Conservation (phyloP, 441 rosid species). For the Erysimum cheiri region DNA sequence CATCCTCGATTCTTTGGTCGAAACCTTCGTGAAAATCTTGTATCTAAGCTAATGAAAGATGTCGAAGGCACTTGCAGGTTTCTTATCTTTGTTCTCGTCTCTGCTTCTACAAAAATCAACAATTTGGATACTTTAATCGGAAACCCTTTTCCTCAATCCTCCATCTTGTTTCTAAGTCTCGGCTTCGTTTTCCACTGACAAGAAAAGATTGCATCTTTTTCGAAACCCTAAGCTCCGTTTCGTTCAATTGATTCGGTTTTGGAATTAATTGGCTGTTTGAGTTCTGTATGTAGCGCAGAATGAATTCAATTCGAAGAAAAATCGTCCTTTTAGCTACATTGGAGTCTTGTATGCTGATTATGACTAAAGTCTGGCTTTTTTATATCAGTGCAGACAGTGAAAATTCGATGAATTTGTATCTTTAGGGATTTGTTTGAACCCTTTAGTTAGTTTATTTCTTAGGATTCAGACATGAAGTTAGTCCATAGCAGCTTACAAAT, state of each 20-base stretch:
- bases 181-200: slow-evolving; percentile 3
- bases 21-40: slow-evolving; percentile 84
- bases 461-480: background rate
- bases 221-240: slow-evolving; percentile 23
- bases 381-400: background rate
- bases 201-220: slow-evolving; percentile 11
- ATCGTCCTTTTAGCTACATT: background rate
- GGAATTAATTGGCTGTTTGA: background rate
- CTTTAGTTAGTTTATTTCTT: slow-evolving; percentile 21
- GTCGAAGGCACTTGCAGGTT: slow-evolving; percentile 99
- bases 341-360: slow-evolving; percentile 1
- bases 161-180: background rate
- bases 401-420: background rate
- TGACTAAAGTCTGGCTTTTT: background rate
- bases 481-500: background rate
- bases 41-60: slow-evolving; percentile 91
- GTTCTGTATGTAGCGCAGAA: background rate
- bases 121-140: background rate
- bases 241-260: slow-evolving; percentile 8
- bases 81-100: slow-evolving; percentile 10
- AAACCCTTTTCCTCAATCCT: slow-evolving; percentile 21
- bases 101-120: background rate
- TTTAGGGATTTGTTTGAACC: slow-evolving; percentile 5
- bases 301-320: slow-evolving; percentile 2
- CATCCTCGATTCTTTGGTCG: slow-evolving; percentile 95